Evolutionary conservation across 805 yeast species (phyloP).

Genomic region (Candida schatavii): DNA sequence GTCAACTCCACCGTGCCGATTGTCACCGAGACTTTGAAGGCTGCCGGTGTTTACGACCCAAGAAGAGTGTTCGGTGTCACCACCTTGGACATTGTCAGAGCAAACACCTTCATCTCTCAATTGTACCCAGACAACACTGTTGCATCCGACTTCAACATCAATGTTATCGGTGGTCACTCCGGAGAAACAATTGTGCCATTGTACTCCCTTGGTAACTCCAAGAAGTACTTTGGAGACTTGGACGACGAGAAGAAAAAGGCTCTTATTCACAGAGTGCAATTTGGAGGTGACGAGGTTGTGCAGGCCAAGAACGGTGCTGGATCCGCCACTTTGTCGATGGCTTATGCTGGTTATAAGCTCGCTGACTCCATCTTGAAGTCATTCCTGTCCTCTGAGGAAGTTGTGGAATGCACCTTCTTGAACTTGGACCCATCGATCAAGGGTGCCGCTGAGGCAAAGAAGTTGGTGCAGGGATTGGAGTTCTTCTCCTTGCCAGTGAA

Average conservation of each 20-base stretch:
- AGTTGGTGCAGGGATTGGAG: constrained; percentile 40
- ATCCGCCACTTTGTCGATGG: constrained; percentile 84
- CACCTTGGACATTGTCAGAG: constrained; percentile 81
- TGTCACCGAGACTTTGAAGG: constrained; percentile 74
- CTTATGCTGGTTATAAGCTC: constrained; percentile 77
- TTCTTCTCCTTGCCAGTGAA: constrained; percentile 65
- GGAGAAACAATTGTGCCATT: constrained; percentile 93
- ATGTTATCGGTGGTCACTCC: constrained; percentile 93
- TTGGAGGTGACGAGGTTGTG: constrained; percentile 88
- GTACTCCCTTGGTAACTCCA: constrained; percentile 47
- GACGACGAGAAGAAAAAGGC: constrained; percentile 62
- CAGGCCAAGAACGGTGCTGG: constrained; percentile 84
- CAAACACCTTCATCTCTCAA: constrained; percentile 74
- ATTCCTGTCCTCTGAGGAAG: constrained; percentile 33
- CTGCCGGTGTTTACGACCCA: constrained; percentile 67
- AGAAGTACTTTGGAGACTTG: constrained; percentile 34
- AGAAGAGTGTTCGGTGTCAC: constrained; percentile 83
- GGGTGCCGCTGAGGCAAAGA: constrained; percentile 52
- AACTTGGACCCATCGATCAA: constrained; percentile 47
- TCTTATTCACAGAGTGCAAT: constrained; percentile 86
- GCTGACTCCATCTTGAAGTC: constrained; percentile 65
- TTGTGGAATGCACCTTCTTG: constrained; percentile 51
- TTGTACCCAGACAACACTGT: constrained; percentile 41
- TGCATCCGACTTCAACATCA: constrained; percentile 56
- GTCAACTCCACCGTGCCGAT: constrained; percentile 92